Evolutionary conservation across 306 rosid genomes (phyloP).

Genomic region (Prinsepia uniflora): DNA sequence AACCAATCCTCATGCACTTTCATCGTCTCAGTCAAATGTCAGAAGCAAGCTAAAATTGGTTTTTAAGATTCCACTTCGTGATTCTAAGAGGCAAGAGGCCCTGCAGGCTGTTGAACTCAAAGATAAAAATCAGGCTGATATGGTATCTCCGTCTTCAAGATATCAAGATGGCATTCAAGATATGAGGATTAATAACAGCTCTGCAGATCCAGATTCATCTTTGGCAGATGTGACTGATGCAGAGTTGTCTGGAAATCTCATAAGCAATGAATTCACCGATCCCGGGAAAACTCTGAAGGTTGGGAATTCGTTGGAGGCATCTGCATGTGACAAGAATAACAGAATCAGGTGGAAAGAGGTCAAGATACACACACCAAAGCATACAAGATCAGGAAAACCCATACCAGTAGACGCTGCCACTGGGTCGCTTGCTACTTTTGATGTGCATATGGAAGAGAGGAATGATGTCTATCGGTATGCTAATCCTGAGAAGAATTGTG

Average conservation of each 20-base stretch:
- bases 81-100: slow-evolving; percentile 54
- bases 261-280: slow-evolving; percentile 30
- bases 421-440: slow-evolving; percentile 26
- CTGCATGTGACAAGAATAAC: slow-evolving; percentile 32
- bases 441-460: slow-evolving; percentile 30
- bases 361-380: slow-evolving; percentile 30
- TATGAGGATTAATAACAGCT: slow-evolving; percentile 21
- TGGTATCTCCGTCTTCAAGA: slow-evolving; percentile 35
- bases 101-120: slow-evolving; percentile 30
- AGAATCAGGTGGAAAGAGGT: slow-evolving; percentile 33
- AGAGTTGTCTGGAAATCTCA: slow-evolving; percentile 26
- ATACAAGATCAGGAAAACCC: slow-evolving; percentile 38
- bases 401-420: slow-evolving; percentile 29
- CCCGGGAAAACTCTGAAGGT: slow-evolving; percentile 22
- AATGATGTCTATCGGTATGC: slow-evolving; percentile 36
- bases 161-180: slow-evolving; percentile 28
- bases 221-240: slow-evolving; percentile 23
- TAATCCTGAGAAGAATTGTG: slow-evolving; percentile 18
- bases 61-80: slow-evolving; percentile 59
- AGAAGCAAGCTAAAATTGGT: slow-evolving; percentile 50
- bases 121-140: slow-evolving; percentile 35
- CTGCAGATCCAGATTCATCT: slow-evolving; percentile 28
- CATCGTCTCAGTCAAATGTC: slow-evolving; percentile 40
- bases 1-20: slow-evolving; percentile 32
- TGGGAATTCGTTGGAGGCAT: slow-evolving; percentile 29